Evolutionary conservation across 1,284 basidiomycete genomes (phyloP), one percentile per base, ranked within the genome.

Genomic region (Sporisorium scitamineum): DNA sequence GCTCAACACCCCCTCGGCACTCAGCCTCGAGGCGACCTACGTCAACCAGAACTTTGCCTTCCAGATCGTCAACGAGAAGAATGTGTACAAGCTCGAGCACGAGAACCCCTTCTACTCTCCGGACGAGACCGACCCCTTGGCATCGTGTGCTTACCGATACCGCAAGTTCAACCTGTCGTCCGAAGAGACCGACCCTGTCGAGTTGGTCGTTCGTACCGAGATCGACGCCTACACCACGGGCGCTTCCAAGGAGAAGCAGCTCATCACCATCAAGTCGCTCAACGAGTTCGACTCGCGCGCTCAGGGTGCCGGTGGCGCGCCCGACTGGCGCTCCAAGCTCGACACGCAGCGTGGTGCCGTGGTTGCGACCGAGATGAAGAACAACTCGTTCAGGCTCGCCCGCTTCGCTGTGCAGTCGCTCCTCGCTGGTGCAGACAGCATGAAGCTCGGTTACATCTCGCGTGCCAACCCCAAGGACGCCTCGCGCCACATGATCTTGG

Each of bases 281-380:
- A 98, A 98, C 86, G 97, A 99, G 86, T 99, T 97, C 86, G 96
- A 98, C 86, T 90, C 94, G n/a, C 90, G 94, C 60, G 90, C 94
- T 1, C 90, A 91, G 78, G 96, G 96, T 37, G 91, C 93, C 2
- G 94, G 94, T 54, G 93, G 94, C 59, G 95, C 96, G 18, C 93
- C 94, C 24, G 97, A 99, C 87, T 99, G 97, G 97, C 91, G 95
- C 54, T 90, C 92, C 54, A 97, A 97, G 87, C 89, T 99, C 56
- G 97, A 99, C 87, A 91, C 93, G 9, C 95, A 98, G 87, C 91
- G 95, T 68, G 97, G 97, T 82, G 97, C 97, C 3, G 96, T 99
- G 48, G 94, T 99, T 64, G 95, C 97, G 51, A 97, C 94, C 45
- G 97, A 99, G 89, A 98, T 99, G 97, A 99, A 99, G 89, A 99